Percentiles rank a stretch among this genome's conserved stretches.
These are phyloP conservation scores for Alternaria triticimaculans DNA, from an alignment of 2,329 filamentous ascomycete genomes.

Conservation along the genomic window DNA sequence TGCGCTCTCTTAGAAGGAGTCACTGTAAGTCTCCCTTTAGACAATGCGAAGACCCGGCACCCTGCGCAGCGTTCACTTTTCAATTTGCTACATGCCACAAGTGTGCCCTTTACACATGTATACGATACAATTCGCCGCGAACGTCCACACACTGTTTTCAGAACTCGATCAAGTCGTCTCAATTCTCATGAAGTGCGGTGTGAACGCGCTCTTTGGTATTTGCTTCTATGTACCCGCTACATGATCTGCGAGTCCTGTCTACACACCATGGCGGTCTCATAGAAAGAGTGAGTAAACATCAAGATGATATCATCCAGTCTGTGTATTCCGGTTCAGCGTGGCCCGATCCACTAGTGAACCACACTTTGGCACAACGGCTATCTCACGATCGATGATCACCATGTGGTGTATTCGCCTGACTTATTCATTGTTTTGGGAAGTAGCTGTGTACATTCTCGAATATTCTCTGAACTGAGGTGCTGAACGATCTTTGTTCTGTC, in stretches of 20 bases:
- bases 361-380: neutral
- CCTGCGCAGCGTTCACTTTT: neutral
- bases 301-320: neutral
- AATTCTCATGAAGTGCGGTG: neutral
- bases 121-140: neutral
- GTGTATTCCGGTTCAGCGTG: neutral
- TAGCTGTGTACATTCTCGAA: neutral
- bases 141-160: neutral
- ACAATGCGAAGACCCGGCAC: neutral
- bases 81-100: neutral
- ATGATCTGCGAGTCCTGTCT: neutral
- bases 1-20: neutral
- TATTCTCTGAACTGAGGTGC: neutral
- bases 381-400: neutral
- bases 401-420: neutral
- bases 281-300: neutral
- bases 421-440: neutral
- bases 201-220: neutral
- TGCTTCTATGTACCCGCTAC: neutral
- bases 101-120: neutral
- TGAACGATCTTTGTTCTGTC: neutral
- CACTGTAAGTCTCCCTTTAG: neutral
- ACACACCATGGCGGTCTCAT: neutral
- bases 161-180: neutral
- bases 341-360: constrained; percentile 7